A percentile compares a stretch with the other conserved stretches of the same genome.
phyloP scores from a whole-genome alignment of 1,139 yeast genomes.

The Sugiyamaella xylanicola region DNA sequence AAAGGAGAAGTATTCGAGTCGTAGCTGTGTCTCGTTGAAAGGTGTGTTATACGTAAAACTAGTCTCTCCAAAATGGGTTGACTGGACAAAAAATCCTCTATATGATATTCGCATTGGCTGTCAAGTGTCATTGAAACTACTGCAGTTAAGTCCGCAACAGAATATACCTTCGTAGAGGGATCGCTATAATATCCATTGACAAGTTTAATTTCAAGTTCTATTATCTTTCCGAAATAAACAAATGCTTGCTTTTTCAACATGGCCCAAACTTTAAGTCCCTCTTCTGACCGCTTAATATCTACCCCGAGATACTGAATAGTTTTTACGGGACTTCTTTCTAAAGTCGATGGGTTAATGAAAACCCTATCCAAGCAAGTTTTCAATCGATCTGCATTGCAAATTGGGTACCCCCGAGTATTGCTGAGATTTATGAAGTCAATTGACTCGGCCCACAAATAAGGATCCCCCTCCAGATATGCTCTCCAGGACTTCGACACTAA shows the following conservation, averaged over 20 bases:
- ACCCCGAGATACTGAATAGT: not conserved
- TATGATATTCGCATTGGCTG: too few relatives aligned
- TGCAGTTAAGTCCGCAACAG: not conserved
- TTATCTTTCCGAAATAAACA: not conserved
- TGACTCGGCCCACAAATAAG: not conserved
- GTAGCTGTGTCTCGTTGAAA: too few relatives aligned
- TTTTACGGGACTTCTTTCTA: not conserved
- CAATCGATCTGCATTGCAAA: not conserved
- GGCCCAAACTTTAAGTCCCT: not conserved
- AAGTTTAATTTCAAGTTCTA: not conserved
- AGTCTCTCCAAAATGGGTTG: too few relatives aligned
- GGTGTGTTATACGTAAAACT: too few relatives aligned
- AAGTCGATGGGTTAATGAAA: not conserved
- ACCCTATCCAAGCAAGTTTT: not conserved
- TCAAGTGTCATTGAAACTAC: too few relatives aligned
- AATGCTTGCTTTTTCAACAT: not conserved
- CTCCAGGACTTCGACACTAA: not conserved
- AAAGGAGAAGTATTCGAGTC: too few relatives aligned
- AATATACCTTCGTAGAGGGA: not conserved
- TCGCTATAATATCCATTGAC: too few relatives aligned
- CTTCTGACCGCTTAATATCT: not conserved
- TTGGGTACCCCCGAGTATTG: too few relatives aligned
- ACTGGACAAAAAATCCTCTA: too few relatives aligned
- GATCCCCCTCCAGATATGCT: not conserved
- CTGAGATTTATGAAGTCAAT: not conserved